A percentile compares a stretch with the other conserved stretches of the same genome.
phyloP scores from a whole-genome alignment of 2,329 filamentous ascomycete species.

The Pestalotiopsis sp. region DNA sequence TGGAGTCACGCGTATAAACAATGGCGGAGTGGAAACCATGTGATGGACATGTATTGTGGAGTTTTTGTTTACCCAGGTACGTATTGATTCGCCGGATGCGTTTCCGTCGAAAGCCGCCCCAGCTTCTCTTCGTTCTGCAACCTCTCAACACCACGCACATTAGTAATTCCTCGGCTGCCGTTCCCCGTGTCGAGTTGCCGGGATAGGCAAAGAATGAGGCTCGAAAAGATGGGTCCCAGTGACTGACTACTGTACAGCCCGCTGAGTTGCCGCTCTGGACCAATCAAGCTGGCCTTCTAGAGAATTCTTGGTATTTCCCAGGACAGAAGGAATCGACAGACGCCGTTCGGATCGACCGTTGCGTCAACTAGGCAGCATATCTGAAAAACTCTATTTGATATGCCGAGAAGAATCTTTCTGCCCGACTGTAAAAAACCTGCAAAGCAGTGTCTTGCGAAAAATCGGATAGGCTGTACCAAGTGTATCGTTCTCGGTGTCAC shows the following conservation, averaged over 20 bases:
- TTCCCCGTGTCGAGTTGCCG: not conserved
- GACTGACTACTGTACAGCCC: not conserved
- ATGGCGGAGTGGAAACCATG: not conserved
- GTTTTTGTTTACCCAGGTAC: not conserved
- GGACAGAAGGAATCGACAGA: not conserved
- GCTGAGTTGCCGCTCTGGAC: not conserved
- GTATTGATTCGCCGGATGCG: not conserved
- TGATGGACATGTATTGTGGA: not conserved
- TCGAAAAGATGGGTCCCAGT: not conserved
- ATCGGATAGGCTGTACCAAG: not conserved
- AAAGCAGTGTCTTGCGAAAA: not conserved
- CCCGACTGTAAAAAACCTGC: not conserved
- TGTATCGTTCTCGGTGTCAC: not conserved
- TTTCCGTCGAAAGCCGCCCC: not conserved
- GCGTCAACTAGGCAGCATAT: not conserved
- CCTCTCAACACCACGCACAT: not conserved
- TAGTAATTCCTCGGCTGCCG: not conserved
- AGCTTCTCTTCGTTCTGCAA: not conserved
- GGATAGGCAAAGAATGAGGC: not conserved
- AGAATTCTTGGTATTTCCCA: not conserved
- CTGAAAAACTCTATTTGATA: not conserved
- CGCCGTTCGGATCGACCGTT: not conserved
- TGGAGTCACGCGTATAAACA: not conserved
- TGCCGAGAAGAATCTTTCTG: not conserved
- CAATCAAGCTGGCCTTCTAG: not conserved